These are phyloP conservation scores for Elsinoe fawcettii DNA, from an alignment of 2,329 filamentous ascomycete species.

Conservation along the genomic window DNA sequence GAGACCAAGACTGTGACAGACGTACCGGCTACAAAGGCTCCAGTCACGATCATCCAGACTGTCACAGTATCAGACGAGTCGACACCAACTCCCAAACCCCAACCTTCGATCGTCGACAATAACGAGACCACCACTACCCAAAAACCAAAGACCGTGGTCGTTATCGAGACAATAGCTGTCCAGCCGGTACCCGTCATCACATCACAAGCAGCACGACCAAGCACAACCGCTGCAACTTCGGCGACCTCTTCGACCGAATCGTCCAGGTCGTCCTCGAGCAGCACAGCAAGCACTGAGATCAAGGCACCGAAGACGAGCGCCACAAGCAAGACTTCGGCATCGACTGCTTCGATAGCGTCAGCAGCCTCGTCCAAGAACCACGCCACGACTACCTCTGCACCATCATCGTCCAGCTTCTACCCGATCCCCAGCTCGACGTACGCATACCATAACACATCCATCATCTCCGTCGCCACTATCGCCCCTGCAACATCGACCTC, in stretches of 20 bases:
- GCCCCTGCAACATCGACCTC: not conserved
- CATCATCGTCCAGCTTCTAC: not conserved
- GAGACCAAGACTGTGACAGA: constrained; percentile 9
- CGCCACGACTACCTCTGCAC: not conserved
- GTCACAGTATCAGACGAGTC: constrained; percentile 1
- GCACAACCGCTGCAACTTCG: not conserved
- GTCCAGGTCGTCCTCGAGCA: not conserved
- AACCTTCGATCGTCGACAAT: constrained; percentile 4
- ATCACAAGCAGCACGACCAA: not conserved
- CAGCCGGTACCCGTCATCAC: constrained; percentile 7
- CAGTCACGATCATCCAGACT: constrained; percentile 12
- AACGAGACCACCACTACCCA: not conserved
- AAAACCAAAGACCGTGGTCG: constrained; percentile 3
- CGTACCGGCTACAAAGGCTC: not conserved
- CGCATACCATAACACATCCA: constrained; percentile 5
- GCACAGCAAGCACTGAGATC: constrained; percentile 1
- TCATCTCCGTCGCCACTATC: not conserved
- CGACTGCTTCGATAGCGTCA: not conserved
- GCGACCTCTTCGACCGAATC: not conserved
- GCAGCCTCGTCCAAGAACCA: not conserved
- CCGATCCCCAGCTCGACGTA: not conserved
- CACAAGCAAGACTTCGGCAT: not conserved
- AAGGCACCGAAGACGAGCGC: not conserved
- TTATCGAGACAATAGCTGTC: constrained; percentile 6
- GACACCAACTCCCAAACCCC: not conserved